These are phyloP conservation scores for Solanum hybrid DNA, from an alignment of 305 asterid genomes.

Conservation along the genomic window DNA sequence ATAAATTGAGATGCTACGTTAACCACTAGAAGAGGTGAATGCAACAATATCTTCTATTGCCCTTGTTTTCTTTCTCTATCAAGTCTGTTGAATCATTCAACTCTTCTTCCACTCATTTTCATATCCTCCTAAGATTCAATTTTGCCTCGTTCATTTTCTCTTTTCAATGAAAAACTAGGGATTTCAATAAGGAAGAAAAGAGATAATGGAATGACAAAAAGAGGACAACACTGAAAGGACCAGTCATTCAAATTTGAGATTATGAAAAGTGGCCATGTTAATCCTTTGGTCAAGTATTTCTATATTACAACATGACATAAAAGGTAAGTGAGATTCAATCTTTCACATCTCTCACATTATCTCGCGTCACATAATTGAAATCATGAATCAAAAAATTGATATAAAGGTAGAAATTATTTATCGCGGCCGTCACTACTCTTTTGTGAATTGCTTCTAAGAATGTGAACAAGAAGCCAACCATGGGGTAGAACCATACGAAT, in stretches of 20 bases:
- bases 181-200: not conserved
- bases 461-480: not conserved
- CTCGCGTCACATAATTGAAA: not conserved
- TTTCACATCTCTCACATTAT: not conserved
- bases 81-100: not conserved
- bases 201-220: not conserved
- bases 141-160: not conserved
- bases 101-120: not conserved
- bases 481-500: not conserved
- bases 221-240: not conserved
- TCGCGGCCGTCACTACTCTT: not conserved
- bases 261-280: not conserved
- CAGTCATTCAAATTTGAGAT: not conserved
- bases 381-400: not conserved
- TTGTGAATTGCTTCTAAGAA: not conserved
- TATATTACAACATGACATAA: not conserved
- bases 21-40: not conserved
- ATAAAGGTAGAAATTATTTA: not conserved
- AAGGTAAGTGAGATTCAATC: not conserved
- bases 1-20: not conserved
- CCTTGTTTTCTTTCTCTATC: not conserved
- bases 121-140: not conserved
- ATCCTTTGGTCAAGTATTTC: not conserved
- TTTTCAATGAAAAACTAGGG: not conserved
- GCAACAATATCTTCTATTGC: not conserved